Evolutionary conservation across 768 basidiomycete species (phyloP), one percentile per base, ranked within the genome.

Genomic region (Nidularia pulvinata): DNA sequence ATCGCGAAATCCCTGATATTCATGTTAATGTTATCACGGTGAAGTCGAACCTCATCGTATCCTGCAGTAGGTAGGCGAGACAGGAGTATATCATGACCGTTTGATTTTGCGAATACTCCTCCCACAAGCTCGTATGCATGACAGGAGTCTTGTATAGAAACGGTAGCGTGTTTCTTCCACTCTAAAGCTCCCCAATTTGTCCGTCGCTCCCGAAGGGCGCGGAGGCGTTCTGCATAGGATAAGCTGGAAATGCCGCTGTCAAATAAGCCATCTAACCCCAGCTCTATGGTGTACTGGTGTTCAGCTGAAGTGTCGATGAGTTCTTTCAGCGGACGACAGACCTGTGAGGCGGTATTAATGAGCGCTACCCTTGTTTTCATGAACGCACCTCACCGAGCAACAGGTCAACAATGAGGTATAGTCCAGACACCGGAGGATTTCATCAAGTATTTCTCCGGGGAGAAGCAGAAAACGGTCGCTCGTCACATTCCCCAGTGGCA

Each of bases 121-220:
- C 72, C 79, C 2, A 85, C 85, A 55, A 86, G 72, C 54, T 87
- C 83, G 60, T 85, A 87, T 3, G 82, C 81, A 25, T 60, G 56
- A 49, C 62, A 67, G 16, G 54, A 35, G 6, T 62, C 64, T 6
- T 57, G 34, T 0, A 69, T 44, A 7, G 48, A 44, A 2, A 59
- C 32, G 19, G 19, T 50, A 9, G 14, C 35, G 4, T 10, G 25
- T 5, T 51, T 47, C 32, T 56, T 61, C 64, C 62, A 68, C 1
- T 49, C 48, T 32, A 71, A 37, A 43, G 33, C 56, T 1, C 52
- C 51, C 70, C 70, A 71, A n/a, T 55, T 61, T 32, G 48, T 49
- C 4, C 59, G 61, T 5, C 61, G 59, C 7, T 61, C 57, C 9
- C 59, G 52, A 3, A 69, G 54, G 9, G 33, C 35, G 1, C 33